Percentiles rank a stretch among this genome's conserved stretches.
phyloP scores from a whole-genome alignment of 805 yeast genomes.

The Zygosaccharomyces kombuchaensis region DNA sequence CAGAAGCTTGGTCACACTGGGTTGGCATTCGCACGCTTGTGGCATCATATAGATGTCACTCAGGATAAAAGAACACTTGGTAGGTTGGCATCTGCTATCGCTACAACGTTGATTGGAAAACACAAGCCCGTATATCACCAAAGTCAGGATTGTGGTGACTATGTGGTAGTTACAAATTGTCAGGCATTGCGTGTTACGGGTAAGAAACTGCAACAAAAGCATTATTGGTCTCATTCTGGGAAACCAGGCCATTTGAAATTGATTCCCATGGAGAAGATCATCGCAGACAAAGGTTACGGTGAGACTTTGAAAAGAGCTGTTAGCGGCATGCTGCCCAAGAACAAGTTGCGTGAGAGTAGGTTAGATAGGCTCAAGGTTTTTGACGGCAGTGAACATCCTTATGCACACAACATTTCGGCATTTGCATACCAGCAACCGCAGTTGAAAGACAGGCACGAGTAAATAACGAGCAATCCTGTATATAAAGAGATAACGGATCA shows the following conservation, averaged over 20 bases:
- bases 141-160: constrained; percentile 86
- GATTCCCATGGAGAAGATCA: constrained; percentile 73
- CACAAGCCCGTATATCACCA: constrained; percentile 88
- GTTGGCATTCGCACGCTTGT: constrained; percentile 72
- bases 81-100: constrained; percentile 84
- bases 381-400: constrained; percentile 88
- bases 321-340: constrained; percentile 93
- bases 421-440: constrained; percentile 71
- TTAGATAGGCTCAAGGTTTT: constrained; percentile 78
- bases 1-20: constrained; percentile 48
- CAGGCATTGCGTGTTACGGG: constrained; percentile 79
- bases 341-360: constrained; percentile 71
- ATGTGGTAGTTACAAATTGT: constrained; percentile 94
- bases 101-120: constrained; percentile 88
- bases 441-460: constrained; percentile 29
- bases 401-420: constrained; percentile 74
- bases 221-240: constrained; percentile 84
- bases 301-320: constrained; percentile 86
- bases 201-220: constrained; percentile 70
- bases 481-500: background rate
- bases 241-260: constrained; percentile 87
- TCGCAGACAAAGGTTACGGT: constrained; percentile 77
- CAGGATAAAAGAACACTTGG: constrained; percentile 84
- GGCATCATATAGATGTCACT: constrained; percentile 96
- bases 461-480: constrained; percentile 1